These are phyloP conservation scores for Murraya paniculata DNA, from an alignment of 345 rosid species.

Conservation along the genomic window DNA sequence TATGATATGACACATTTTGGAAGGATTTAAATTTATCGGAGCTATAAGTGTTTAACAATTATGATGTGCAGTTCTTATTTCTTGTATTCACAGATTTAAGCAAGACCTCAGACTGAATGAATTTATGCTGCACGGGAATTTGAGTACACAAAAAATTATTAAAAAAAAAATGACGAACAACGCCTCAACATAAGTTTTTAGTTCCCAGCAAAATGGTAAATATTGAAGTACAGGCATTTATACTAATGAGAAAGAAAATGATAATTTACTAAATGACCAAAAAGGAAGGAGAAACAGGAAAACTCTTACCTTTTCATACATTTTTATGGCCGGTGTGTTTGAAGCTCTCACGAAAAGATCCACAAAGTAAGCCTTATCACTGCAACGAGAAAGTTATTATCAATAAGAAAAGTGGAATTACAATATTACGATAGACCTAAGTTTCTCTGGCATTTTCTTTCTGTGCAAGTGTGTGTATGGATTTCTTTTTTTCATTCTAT, in stretches of 20 bases:
- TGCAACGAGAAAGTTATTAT: constrained; percentile 27
- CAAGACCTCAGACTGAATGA: neutral
- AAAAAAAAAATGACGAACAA: neutral
- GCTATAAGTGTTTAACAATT: neutral
- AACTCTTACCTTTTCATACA: constrained; percentile 84
- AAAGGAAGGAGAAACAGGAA: neutral
- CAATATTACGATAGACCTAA: neutral
- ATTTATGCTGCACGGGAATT: neutral
- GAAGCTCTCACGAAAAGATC: constrained; percentile 98
- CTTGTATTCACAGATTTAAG: neutral
- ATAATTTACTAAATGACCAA: constrained; percentile 3
- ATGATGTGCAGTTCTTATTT: neutral
- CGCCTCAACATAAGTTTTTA: neutral
- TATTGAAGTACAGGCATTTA: neutral
- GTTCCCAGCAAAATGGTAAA: neutral
- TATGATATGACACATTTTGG: neutral
- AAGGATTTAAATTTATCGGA: neutral
- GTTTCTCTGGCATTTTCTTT: neutral
- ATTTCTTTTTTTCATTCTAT: neutral
- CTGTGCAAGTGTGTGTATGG: neutral
- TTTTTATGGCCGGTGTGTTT: constrained; percentile 89
- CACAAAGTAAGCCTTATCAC: constrained; percentile 91
- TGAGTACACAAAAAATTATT: neutral
- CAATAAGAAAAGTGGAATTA: neutral
- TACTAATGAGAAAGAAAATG: constrained; percentile 1